These are phyloP conservation scores for Acephala macrosclerotiorum DNA, from an alignment of 2,329 filamentous ascomycete genomes.

Conservation along the genomic window DNA sequence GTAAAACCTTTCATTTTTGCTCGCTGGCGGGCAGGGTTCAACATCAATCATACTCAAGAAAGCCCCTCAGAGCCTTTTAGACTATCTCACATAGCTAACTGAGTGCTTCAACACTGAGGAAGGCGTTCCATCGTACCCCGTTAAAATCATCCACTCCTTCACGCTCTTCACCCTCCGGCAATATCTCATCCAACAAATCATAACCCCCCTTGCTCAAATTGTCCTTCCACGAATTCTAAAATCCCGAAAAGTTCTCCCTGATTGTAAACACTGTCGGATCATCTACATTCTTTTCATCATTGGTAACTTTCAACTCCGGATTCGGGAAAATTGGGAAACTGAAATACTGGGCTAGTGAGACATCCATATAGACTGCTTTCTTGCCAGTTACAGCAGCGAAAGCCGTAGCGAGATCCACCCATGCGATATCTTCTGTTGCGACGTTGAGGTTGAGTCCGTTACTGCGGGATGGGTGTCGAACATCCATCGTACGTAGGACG, in stretches of 20 bases:
- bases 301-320: slow-evolving; percentile 29
- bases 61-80: background rate
- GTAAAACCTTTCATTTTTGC: too few relatives aligned
- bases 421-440: slow-evolving; percentile 19
- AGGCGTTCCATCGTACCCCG: slow-evolving; percentile 28
- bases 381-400: slow-evolving; percentile 19
- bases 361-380: slow-evolving; percentile 30
- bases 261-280: slow-evolving; percentile 27
- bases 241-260: slow-evolving; percentile 37
- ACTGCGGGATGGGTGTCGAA: slow-evolving; percentile 13
- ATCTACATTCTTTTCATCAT: slow-evolving; percentile 16
- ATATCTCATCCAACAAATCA: slow-evolving; percentile 35
- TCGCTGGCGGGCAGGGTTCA: too few relatives aligned
- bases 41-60: background rate
- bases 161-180: slow-evolving; percentile 35
- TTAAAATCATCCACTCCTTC: slow-evolving; percentile 37
- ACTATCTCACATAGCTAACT: background rate
- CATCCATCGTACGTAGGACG: slow-evolving; percentile 17
- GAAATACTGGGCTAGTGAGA: slow-evolving; percentile 26
- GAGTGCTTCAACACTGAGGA: slow-evolving; percentile 27
- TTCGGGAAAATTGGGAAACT: slow-evolving; percentile 18
- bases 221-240: slow-evolving; percentile 35
- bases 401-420: slow-evolving; percentile 9
- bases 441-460: slow-evolving; percentile 17
- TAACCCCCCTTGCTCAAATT: slow-evolving; percentile 32